phyloP scores from a whole-genome alignment of 495 filamentous ascomycete species.

The Penicillium ucsense region DNA sequence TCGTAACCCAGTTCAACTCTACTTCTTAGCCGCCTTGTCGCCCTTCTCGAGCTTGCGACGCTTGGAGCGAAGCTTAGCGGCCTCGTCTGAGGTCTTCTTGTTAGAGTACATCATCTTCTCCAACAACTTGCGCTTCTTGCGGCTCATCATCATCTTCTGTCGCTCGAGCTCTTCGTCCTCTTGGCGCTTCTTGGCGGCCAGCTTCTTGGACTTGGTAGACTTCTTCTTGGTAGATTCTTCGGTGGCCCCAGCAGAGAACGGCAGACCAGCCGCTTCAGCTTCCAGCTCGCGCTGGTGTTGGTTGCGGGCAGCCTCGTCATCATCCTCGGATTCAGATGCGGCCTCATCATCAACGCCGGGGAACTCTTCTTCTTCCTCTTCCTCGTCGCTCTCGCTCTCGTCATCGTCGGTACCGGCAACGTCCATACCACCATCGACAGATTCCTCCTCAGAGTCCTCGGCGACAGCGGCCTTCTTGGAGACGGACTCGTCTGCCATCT shows the following conservation, averaged over 20 bases:
- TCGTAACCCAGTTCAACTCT: conserved; percentile 8
- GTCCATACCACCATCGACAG: conserved; percentile 50
- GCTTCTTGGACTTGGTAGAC: conserved; percentile 55
- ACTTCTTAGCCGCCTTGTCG: conserved; percentile 50
- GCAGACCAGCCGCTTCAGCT: conserved; percentile 64
- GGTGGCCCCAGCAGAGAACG: conserved; percentile 29
- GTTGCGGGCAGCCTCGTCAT: conserved; percentile 39
- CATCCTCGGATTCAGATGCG: conserved; percentile 40
- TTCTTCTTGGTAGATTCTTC: conserved; percentile 45
- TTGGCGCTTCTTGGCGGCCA: conserved; percentile 56
- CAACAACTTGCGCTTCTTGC: conserved; percentile 81
- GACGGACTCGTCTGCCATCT: conserved; percentile 33
- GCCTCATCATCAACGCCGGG: conserved; percentile 34
- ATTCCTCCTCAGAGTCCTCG: conserved; percentile 31
- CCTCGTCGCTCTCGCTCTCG: conserved; percentile 34
- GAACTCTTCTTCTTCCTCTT: conserved; percentile 32
- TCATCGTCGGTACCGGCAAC: conserved; percentile 44
- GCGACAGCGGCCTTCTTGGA: conserved; percentile 14
- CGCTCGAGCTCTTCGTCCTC: conserved; percentile 78
- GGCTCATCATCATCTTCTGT: conserved; percentile 86
- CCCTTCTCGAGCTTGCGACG: conserved; percentile 78
- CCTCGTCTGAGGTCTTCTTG: conserved; percentile 72
- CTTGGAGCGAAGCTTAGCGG: conserved; percentile 66
- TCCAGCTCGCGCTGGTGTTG: conserved; percentile 83
- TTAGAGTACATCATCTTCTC: conserved; percentile 91